Evolutionary conservation across 768 basidiomycete species (phyloP).

Genomic region (Russula griseocarnosa): DNA sequence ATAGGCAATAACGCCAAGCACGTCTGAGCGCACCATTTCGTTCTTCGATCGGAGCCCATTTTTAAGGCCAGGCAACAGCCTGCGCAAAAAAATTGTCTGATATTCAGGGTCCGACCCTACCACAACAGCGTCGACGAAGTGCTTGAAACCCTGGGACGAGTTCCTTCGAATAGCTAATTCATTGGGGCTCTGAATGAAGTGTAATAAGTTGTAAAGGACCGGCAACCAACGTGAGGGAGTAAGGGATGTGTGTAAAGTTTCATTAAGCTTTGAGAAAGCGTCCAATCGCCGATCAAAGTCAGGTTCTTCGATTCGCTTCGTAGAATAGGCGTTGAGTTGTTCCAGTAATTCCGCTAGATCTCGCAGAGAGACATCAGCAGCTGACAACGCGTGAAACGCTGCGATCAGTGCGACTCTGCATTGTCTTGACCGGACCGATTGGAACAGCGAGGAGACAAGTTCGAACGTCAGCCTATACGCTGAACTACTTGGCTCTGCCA

Average conservation of each 20-base stretch:
- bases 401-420: slow-evolving; percentile 67
- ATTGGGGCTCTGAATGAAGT: slow-evolving; percentile 83
- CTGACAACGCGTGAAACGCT: slow-evolving; percentile 54
- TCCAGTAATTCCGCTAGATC: slow-evolving; percentile 53
- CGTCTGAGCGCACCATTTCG: slow-evolving; percentile 84
- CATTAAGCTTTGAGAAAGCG: slow-evolving; percentile 75
- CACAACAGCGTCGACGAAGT: slow-evolving; percentile 66
- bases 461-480: slow-evolving; percentile 54
- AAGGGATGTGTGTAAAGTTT: slow-evolving; percentile 49
- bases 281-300: slow-evolving; percentile 83
- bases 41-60: slow-evolving; percentile 72
- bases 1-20: slow-evolving; percentile 72
- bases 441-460: slow-evolving; percentile 73
- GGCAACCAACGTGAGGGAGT: slow-evolving; percentile 65
- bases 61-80: slow-evolving; percentile 74
- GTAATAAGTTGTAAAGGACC: slow-evolving; percentile 74
- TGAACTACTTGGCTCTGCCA: slow-evolving; percentile 43
- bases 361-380: slow-evolving; percentile 46
- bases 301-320: slow-evolving; percentile 79
- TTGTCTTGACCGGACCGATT: slow-evolving; percentile 63
- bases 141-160: slow-evolving; percentile 69
- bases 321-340: slow-evolving; percentile 81
- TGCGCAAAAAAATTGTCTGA: slow-evolving; percentile 54
- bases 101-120: slow-evolving; percentile 41
- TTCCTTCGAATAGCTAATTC: slow-evolving; percentile 85